A percentile compares a stretch with the other conserved stretches of the same genome.
Conservation (phyloP, 495 filamentous ascomycete species). For the Penicillium manginii region DNA sequence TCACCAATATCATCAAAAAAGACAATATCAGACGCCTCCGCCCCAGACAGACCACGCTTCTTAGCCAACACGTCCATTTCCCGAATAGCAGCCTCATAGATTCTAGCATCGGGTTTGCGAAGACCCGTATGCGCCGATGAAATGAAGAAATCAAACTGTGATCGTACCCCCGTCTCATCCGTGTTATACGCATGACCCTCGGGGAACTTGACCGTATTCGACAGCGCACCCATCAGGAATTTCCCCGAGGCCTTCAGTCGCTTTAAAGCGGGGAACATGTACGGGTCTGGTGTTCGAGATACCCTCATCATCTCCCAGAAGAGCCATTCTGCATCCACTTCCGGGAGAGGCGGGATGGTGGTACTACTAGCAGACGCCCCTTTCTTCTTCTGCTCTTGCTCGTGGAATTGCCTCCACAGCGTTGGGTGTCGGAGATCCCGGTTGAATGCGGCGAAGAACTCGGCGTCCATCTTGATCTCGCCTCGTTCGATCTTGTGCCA, state of each 20-base stretch:
- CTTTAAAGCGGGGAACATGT: slow-evolving; percentile 84
- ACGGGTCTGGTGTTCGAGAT: slow-evolving; percentile 73
- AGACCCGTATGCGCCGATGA: slow-evolving; percentile 84
- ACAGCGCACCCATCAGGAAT: slow-evolving; percentile 79
- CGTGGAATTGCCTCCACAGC: slow-evolving; percentile 68
- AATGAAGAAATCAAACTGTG: slow-evolving; percentile 81
- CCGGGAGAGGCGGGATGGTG: slow-evolving; percentile 65
- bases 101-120: slow-evolving; percentile 81
- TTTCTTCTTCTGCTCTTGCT: slow-evolving; percentile 38
- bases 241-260: slow-evolving; percentile 62
- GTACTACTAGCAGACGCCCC: slow-evolving; percentile 11
- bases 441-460: slow-evolving; percentile 80
- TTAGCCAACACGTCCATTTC: slow-evolving; percentile 64
- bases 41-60: slow-evolving; percentile 54
- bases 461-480: slow-evolving; percentile 68
- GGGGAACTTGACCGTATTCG: slow-evolving; percentile 86
- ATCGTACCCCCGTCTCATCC: slow-evolving; percentile 52
- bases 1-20: slow-evolving; percentile 97
- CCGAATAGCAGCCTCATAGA: slow-evolving; percentile 75
- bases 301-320: slow-evolving; percentile 93
- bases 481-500: slow-evolving; percentile 86
- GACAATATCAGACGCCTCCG: slow-evolving; percentile 70
- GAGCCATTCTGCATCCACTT: slow-evolving; percentile 76
- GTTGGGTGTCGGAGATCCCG: slow-evolving; percentile 65
- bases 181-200: slow-evolving; percentile 60